A percentile compares a stretch with the other conserved stretches of the same genome.
Evolutionary conservation across 495 filamentous ascomycete species (phyloP).

Genomic region (Wilcoxina mikolae): DNA sequence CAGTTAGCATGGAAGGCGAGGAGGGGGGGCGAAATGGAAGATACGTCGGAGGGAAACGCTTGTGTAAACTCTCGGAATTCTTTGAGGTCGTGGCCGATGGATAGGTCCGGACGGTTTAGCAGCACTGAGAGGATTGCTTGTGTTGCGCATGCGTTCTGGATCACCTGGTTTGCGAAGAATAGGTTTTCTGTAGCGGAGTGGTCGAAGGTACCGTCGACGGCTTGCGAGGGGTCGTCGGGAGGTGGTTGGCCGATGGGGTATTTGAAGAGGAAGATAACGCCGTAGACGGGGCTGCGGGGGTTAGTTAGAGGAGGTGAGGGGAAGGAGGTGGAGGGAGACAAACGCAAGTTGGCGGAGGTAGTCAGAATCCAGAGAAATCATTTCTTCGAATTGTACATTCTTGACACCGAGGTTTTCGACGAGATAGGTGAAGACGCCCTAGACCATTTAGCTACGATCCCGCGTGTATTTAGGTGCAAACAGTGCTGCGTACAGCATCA

Average conservation of each 20-base stretch:
- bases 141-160: slow-evolving; percentile 97
- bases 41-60: slow-evolving; percentile 64
- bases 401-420: slow-evolving; percentile 81
- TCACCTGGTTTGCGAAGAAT: slow-evolving; percentile 95
- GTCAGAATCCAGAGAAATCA: slow-evolving; percentile 74
- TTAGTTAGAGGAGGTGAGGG: not conserved
- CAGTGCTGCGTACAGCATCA: slow-evolving; percentile 55
- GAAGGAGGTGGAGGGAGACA: slow-evolving; percentile 4
- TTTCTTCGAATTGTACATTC: slow-evolving; percentile 92
- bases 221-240: slow-evolving; percentile 37
- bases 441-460: slow-evolving; percentile 16
- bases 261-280: slow-evolving; percentile 99
- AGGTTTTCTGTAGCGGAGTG: slow-evolving; percentile 52
- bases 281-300: slow-evolving; percentile 60
- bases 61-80: slow-evolving; percentile 87
- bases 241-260: slow-evolving; percentile 64
- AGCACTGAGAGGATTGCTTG: slow-evolving; percentile 88
- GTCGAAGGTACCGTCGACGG: slow-evolving; percentile 61
- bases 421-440: slow-evolving; percentile 97
- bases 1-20: not conserved
- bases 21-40: too few relatives aligned
- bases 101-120: slow-evolving; percentile 59
- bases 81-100: slow-evolving; percentile 45
- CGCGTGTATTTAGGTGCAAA: too few relatives aligned
- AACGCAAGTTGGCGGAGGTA: slow-evolving; percentile 50